Base-by-base conservation (phyloP, 2,329 filamentous ascomycete species). In the Trichoderma hamatum region DNA sequence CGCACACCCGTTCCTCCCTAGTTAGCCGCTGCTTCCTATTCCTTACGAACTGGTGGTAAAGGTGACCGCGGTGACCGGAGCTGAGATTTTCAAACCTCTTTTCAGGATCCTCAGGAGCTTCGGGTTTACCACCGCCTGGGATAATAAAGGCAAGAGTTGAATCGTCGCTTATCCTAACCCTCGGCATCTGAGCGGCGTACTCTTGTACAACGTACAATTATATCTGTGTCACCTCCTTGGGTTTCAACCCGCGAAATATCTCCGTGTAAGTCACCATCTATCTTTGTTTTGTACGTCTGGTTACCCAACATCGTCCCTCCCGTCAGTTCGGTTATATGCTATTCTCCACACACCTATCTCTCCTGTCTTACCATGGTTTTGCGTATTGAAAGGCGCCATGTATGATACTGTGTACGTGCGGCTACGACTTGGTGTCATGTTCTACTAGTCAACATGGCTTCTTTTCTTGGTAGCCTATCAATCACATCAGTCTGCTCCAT, bases 211-310 rank as follows among this genome's bases (percentile, higher is more conserved):
- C 46, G 28, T 60, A 30, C 36, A 49, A 43, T 34, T 52, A 34
- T 60, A 56, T 54, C 36, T 54, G 69, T 69, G 59, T 46, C 36
- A 68, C 66, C 52, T 52, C 39, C 46, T 60, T 46, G 36, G 32
- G 52, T 21, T 24, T 70, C 39, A 39, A 52, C 30, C 61, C 52
- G 24, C 56, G 14, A 61, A 26, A 62, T 39, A 59, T 55, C 34
- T 36, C 66, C 54, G 60, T 69, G 68, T 69, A 69, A 69, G 68
- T 69, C 62, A 55, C 16, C 19, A 24, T 63, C 55, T 54, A 21
- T 60, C 13, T 58, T 62, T 16, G 39, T 43, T 59, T 43, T 59
- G 59, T 55, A 39, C 54, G 28, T 43, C 26, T 58, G 10, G 24
- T 36, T 54, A 28, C 54, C 32, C 61, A 52, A 26, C 24, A 24